Percentiles rank a stretch among this genome's conserved stretches.
phyloP scores from a whole-genome alignment of 257 asterid species.

The Coffea eugenioides region DNA sequence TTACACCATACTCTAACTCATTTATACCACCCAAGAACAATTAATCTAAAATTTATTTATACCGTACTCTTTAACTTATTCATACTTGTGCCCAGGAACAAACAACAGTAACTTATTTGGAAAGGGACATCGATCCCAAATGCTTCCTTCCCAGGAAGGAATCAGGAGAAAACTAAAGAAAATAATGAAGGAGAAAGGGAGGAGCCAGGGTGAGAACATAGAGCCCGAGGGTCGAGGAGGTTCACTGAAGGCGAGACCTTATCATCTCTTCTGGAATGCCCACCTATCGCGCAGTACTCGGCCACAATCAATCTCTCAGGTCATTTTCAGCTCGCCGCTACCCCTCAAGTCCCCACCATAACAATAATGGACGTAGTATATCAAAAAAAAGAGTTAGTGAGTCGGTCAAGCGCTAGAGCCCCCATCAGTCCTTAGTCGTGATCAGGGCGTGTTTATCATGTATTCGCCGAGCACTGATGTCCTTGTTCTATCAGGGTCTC shows the following conservation, averaged over 20 bases:
- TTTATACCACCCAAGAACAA: too few relatives aligned
- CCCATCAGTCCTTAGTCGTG: not conserved
- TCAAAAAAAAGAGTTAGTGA: constrained; percentile 30
- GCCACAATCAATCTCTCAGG: constrained; percentile 37
- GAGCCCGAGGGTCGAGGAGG: constrained; percentile 36
- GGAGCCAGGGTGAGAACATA: constrained; percentile 15
- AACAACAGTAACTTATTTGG: too few relatives aligned
- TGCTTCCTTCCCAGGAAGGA: not conserved
- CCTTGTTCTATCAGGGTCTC: constrained; percentile 19
- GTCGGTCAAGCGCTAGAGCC: not conserved
- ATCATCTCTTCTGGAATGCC: constrained; percentile 8
- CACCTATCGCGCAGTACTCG: constrained; percentile 22
- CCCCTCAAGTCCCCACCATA: constrained; percentile 14
- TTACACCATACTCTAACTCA: too few relatives aligned
- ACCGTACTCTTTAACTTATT: too few relatives aligned
- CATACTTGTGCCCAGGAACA: too few relatives aligned
- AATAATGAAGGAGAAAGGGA: constrained; percentile 24
- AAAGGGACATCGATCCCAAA: too few relatives aligned
- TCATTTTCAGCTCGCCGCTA: constrained; percentile 40
- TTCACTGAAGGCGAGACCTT: constrained; percentile 23
- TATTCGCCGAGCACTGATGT: not conserved
- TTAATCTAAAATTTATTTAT: too few relatives aligned
- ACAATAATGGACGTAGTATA: constrained; percentile 23
- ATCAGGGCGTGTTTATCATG: not conserved
- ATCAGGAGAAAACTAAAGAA: not conserved